Evolutionary conservation across 441 rosid species (phyloP), one percentile per base, ranked within the genome.

Genomic region (Melastoma candidum): DNA sequence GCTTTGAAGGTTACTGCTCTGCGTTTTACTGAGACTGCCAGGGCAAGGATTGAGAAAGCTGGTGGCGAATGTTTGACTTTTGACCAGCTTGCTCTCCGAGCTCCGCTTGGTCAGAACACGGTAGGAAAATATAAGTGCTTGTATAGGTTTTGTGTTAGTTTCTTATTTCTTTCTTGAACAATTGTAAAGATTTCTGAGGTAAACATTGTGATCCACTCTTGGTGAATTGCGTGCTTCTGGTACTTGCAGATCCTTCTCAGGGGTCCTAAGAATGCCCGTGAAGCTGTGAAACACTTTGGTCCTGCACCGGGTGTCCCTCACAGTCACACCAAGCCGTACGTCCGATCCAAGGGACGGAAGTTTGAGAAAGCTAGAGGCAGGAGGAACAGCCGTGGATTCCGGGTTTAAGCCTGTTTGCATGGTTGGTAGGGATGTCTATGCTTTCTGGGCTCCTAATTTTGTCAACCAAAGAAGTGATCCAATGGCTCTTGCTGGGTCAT

Each of bases 301-400:
- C 70, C 79, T 22, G 81, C 84, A 49, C 84, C 79, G 32, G 81
- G 79, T 69, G 84, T 78, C 27, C 84, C 79, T 12, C 77, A 73
- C 70, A 75, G 75, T 68, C 81, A 69, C 68, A 64, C 74, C 51
- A 79, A 74, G 63, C 84, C 81, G 1, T 73, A 76, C 59, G 77
- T 76, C 17, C 77, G 73, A 46, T 47, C 74, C 0, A 71, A 63
- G 66, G 77, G 74, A 12, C 68, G 74, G 54, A 76, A 79, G 53
- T 71, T 74, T 53, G 79, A 76, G 68, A 79, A 52, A 62, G 77
- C 79, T 36, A 71, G 84, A 57, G 77, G 81, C 53, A 74, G 57
- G 57, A 79, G 87, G 58, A 81, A 76, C 65, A 76, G 85, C 75
- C 73, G 71, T 67, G 83, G 89, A 47, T 81, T 79, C 74, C 72